phyloP scores from a whole-genome alignment of 1,284 basidiomycete species.

The Coniophora puteana region DNA sequence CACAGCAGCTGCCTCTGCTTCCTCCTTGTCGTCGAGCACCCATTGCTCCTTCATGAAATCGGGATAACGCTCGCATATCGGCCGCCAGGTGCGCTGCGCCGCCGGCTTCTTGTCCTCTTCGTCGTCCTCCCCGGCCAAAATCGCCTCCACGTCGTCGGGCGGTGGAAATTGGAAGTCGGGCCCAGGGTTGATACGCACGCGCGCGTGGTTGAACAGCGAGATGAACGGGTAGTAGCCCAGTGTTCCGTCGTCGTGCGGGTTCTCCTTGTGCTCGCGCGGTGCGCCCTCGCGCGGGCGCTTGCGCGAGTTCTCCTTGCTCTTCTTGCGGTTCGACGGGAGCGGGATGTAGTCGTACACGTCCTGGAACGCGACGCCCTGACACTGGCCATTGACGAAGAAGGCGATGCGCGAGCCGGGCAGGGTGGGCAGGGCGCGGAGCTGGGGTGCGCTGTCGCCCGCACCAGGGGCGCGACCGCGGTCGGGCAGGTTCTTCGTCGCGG shows the following conservation, averaged over 20 bases:
- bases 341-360: constrained; percentile 92
- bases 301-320: constrained; percentile 45
- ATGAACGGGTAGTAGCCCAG: constrained; percentile 96
- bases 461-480: constrained; percentile 37
- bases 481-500: constrained; percentile 63
- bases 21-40: constrained; percentile 64
- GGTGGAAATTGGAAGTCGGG: constrained; percentile 83
- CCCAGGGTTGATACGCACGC: constrained; percentile 83
- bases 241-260: constrained; percentile 90
- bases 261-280: constrained; percentile 71
- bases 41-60: constrained; percentile 80
- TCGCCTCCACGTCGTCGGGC: constrained; percentile 64
- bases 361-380: constrained; percentile 82
- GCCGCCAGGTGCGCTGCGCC: constrained; percentile 59
- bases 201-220: constrained; percentile 89
- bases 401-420: constrained; percentile 75
- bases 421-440: constrained; percentile 66
- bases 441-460: constrained; percentile 22
- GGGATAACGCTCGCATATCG: constrained; percentile 71
- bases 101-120: constrained; percentile 30
- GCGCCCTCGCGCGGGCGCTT: constrained; percentile 61
- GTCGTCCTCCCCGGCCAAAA: constrained; percentile 37
- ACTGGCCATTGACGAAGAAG: constrained; percentile 92
- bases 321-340: constrained; percentile 56
- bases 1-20: constrained; percentile 49